A percentile compares a stretch with the other conserved stretches of the same genome.
These are phyloP conservation scores for Jacaranda copaia DNA, from an alignment of 257 asterid genomes.

Conservation along the genomic window DNA sequence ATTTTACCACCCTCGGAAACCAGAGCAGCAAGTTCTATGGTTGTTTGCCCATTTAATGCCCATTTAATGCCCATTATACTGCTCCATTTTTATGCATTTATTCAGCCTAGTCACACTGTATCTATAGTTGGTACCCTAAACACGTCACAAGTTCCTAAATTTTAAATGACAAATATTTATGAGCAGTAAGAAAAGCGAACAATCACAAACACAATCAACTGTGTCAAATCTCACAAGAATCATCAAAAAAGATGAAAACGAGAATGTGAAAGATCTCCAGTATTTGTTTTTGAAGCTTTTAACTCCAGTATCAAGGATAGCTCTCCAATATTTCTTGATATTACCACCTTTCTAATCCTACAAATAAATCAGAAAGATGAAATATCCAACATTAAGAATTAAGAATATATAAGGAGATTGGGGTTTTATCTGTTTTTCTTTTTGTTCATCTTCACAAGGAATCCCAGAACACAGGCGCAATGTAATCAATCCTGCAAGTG, in stretches of 20 bases:
- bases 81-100: not conserved
- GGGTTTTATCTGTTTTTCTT: not conserved
- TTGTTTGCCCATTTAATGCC: not conserved
- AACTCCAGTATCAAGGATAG: conserved; percentile 97
- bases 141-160: not conserved
- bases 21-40: not conserved
- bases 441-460: conserved; percentile 81
- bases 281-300: conserved; percentile 28
- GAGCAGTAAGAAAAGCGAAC: not conserved
- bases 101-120: conserved; percentile 24
- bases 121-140: not conserved
- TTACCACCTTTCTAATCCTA: conserved; percentile 95
- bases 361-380: conserved; percentile 31
- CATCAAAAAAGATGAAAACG: not conserved
- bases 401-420: conserved; percentile 11
- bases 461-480: conserved; percentile 94
- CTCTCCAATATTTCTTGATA: conserved; percentile 97
- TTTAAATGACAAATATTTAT: not conserved
- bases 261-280: conserved; percentile 23
- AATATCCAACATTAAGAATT: conserved; percentile 15
- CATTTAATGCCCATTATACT: not conserved
- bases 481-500: conserved; percentile 71
- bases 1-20: not conserved
- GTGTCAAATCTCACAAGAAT: conserved; percentile 10
- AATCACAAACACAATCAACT: not conserved